Percentiles rank a stretch among this genome's conserved stretches.
Conservation (phyloP, 257 asterid genomes). For the Solanum bulbocastanum region DNA sequence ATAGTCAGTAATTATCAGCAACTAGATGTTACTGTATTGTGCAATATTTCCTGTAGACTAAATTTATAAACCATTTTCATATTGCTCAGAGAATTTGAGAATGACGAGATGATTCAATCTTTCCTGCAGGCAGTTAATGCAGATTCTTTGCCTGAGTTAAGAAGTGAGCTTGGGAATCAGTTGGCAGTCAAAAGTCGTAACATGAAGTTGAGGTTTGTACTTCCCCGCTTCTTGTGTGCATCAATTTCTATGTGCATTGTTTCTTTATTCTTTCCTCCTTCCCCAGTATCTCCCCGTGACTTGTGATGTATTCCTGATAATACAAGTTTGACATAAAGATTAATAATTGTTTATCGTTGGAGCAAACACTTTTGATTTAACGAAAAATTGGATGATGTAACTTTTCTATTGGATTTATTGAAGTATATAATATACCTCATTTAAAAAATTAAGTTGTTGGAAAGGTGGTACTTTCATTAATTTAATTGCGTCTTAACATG, state of each 20-base stretch:
- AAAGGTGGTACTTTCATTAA: background rate
- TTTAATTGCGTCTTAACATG: background rate
- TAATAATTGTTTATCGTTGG: background rate
- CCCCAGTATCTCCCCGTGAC: background rate
- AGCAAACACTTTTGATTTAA: background rate
- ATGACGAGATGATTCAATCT: background rate
- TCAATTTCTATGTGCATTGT: background rate
- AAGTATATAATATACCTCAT: background rate
- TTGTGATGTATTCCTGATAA: background rate
- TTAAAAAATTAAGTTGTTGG: background rate
- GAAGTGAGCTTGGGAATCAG: constrained; percentile 91
- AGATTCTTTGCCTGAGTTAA: constrained; percentile 56
- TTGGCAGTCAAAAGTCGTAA: constrained; percentile 67
- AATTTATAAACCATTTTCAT: background rate
- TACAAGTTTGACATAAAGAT: background rate
- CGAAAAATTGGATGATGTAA: background rate
- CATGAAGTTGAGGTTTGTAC: constrained; percentile 61
- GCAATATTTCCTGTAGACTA: background rate
- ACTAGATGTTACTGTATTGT: background rate
- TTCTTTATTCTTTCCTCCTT: background rate
- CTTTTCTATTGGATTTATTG: background rate
- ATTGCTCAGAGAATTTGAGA: background rate
- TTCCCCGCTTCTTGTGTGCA: background rate
- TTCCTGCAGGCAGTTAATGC: constrained; percentile 59
- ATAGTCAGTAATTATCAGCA: background rate